Evolutionary conservation across 805 yeast species (phyloP), one percentile per base, ranked within the genome.

Genomic region (Barnettozyma populi): DNA sequence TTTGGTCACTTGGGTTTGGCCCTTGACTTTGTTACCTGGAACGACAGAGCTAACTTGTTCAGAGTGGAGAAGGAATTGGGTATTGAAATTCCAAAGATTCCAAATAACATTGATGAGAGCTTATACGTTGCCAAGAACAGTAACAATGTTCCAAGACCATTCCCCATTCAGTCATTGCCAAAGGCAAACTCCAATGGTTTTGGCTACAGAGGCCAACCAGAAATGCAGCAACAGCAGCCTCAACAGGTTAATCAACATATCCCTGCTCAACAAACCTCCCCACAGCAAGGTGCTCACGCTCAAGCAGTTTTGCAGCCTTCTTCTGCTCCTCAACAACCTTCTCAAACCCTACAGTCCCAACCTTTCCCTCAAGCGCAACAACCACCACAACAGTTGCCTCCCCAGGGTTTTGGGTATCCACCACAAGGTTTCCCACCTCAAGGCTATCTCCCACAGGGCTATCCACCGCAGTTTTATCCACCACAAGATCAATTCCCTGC

Each of bases 1-100:
- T 94, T 88, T 63, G 99, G 99, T 56, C 99, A 94, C 67, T 80
- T 90, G 64, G 99, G 99, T 76, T 78, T 94, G 65, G 99, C 99
- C 29, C 90, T 94, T 63, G 94, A 94, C 71, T 79, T 94, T 61
- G 89, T 94, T 73, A 88, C 90, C 67, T 92, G 97, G 97, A 83
- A 90, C 62, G 99, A 94, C 67, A 81, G 98, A 65, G 90, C 86
- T 70, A 88, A 86, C 63, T 75, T 94, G 62, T 92, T 90, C 70
- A 88, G 87, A 68, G 90, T 94, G 59, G 99, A 94, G 69, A 96
- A 92, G 70, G 98, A 92, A 70, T 79, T 94, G 56, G 97, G 97
- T 32, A 92, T 97, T 18, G 98, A 94, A 65, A 94, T 94, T 68
- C 88, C 87, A 64, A 97, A 98, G 51, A 94, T 94, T 57, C 99